Evolutionary conservation across 352 stramenopile species (phyloP).

Genomic region (Phytophthora cryptogea): DNA sequence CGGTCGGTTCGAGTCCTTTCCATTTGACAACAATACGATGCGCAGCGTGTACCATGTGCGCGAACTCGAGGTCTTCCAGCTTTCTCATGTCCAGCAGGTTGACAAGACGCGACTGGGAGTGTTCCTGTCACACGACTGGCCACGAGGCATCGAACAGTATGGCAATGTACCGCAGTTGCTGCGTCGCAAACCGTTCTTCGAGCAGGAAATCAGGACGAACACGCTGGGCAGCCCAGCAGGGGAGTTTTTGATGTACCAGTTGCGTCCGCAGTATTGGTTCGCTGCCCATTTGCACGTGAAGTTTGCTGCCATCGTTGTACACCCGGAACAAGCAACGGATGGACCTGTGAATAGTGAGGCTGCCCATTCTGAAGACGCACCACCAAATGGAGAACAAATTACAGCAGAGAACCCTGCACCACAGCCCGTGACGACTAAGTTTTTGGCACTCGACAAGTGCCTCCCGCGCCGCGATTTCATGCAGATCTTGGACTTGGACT

Average conservation of each 20-base stretch:
- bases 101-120: slow-evolving; percentile 79
- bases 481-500: slow-evolving; percentile 90
- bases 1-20: slow-evolving; percentile 88
- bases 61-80: slow-evolving; percentile 93
- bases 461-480: slow-evolving; percentile 95
- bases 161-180: slow-evolving; percentile 92
- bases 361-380: slow-evolving; percentile 5
- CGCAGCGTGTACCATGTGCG: slow-evolving; percentile 96
- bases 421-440: slow-evolving; percentile 38
- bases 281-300: slow-evolving; percentile 98
- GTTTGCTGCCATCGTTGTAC: slow-evolving; percentile 95
- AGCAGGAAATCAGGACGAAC: slow-evolving; percentile 93
- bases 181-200: slow-evolving; percentile 94
- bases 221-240: slow-evolving; percentile 93
- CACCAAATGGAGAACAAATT: slow-evolving; percentile 8
- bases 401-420: slow-evolving; percentile 6
- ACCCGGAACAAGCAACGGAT: slow-evolving; percentile 42
- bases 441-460: slow-evolving; percentile 98
- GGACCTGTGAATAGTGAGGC: background rate
- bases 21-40: slow-evolving; percentile 80
- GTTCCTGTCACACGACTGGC: slow-evolving; percentile 99
- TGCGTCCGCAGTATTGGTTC: slow-evolving; percentile 97
- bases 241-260: slow-evolving; percentile 90
- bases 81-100: slow-evolving; percentile 76
- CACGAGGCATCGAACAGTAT: slow-evolving; percentile 95